A percentile compares a stretch with the other conserved stretches of the same genome.
Evolutionary conservation across 2,329 filamentous ascomycete genomes (phyloP).

Genomic region (Curvularia verruculosa): DNA sequence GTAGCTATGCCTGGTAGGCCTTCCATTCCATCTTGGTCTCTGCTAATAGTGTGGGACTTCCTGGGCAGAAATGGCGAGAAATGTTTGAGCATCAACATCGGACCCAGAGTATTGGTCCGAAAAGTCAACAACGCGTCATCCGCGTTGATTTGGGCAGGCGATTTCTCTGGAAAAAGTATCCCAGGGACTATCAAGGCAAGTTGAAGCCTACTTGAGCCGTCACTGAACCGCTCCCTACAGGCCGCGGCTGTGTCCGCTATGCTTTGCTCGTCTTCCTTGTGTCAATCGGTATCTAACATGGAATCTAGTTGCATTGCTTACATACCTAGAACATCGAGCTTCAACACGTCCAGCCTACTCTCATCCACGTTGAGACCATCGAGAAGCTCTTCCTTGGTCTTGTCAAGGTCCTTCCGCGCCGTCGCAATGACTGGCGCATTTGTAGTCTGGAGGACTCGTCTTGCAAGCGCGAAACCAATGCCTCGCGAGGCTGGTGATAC

Average conservation of each 20-base stretch:
- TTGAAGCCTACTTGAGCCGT: constrained; percentile 61
- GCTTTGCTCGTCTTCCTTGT: constrained; percentile 63
- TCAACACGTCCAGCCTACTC: constrained; percentile 58
- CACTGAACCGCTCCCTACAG: constrained; percentile 61
- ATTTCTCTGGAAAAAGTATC: constrained; percentile 74
- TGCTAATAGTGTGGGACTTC: constrained; percentile 43
- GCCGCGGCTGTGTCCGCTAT: constrained; percentile 63
- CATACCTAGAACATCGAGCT: constrained; percentile 64
- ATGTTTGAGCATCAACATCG: constrained; percentile 77
- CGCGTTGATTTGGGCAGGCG: constrained; percentile 68
- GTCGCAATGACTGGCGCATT: constrained; percentile 66
- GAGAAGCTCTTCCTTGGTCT: constrained; percentile 58
- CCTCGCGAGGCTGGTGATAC: constrained; percentile 67
- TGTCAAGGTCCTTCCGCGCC: constrained; percentile 60
- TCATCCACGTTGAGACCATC: constrained; percentile 56
- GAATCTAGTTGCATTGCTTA: background rate
- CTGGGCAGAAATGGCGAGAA: constrained; percentile 72
- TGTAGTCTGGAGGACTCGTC: constrained; percentile 63
- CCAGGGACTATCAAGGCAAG: constrained; percentile 74
- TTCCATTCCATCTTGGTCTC: constrained; percentile 22
- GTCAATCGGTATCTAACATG: background rate
- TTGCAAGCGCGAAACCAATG: constrained; percentile 66
- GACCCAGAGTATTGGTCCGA: constrained; percentile 74
- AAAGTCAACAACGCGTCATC: constrained; percentile 70
- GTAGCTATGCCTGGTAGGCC: constrained; percentile 61